Conservation (phyloP, 805 yeast genomes). For the Pichia phayaonensis region DNA sequence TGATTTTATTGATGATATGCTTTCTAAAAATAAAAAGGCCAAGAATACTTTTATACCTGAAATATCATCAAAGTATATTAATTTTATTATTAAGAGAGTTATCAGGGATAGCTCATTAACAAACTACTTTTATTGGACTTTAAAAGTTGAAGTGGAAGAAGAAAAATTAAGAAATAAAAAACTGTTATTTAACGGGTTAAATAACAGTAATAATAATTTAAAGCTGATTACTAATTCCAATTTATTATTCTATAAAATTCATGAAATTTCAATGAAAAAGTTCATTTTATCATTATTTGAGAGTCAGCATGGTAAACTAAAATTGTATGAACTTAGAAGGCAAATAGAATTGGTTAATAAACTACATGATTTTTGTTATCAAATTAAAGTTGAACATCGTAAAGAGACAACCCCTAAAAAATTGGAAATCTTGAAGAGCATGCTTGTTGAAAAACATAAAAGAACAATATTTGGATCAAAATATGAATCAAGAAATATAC, state of each 20-base stretch:
- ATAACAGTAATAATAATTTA: background rate
- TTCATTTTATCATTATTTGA: constrained; percentile 21
- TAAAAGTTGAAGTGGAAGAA: constrained; percentile 81
- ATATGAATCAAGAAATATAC: constrained; percentile 3
- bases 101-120: constrained; percentile 60
- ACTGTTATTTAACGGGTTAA: background rate
- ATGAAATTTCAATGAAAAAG: constrained; percentile 23
- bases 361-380: constrained; percentile 56
- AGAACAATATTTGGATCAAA: constrained; percentile 22
- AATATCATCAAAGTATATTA: constrained; percentile 53
- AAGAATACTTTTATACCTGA: constrained; percentile 14
- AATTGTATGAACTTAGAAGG: constrained; percentile 24
- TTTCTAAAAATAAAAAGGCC: constrained; percentile 12
- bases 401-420: constrained; percentile 77
- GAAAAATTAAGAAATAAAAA: constrained; percentile 26
- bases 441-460: constrained; percentile 44
- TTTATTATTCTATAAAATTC: constrained; percentile 9
- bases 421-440: constrained; percentile 56
- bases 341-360: constrained; percentile 67
- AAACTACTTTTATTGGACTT: constrained; percentile 84
- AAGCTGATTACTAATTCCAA: background rate
- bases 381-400: constrained; percentile 45
- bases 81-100: constrained; percentile 69
- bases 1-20: constrained; percentile 18
- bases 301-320: constrained; percentile 21